A percentile compares a stretch with the other conserved stretches of the same genome.
These are phyloP conservation scores for Plectosphaerella sp. DNA, from an alignment of 2,329 filamentous ascomycete genomes.

Conservation along the genomic window DNA sequence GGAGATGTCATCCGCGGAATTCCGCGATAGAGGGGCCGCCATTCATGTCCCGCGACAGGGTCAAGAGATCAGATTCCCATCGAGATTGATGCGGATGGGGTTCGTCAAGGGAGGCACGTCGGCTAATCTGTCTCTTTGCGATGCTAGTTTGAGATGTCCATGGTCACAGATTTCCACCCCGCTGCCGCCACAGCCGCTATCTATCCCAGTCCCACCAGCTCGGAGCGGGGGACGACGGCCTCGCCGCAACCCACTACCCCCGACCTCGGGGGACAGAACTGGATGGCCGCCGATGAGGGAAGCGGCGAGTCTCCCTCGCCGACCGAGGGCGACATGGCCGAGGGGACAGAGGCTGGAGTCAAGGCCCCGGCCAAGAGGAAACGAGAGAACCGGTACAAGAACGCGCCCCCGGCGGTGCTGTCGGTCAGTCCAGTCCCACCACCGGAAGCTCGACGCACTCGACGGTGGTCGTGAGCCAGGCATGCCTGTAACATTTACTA, in stretches of 20 bases:
- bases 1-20: too few relatives aligned
- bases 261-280: conserved; percentile 1
- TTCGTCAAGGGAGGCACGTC: background rate
- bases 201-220: conserved; percentile 27
- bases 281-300: background rate
- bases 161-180: conserved; percentile 18
- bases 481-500: background rate
- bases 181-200: conserved; percentile 12
- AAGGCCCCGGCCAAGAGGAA: conserved; percentile 41
- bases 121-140: background rate
- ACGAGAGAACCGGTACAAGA: conserved; percentile 48
- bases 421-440: conserved; percentile 34
- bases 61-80: too few relatives aligned
- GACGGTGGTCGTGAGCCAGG: background rate
- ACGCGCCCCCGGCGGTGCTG: conserved; percentile 44
- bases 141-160: conserved; percentile 13
- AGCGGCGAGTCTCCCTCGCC: conserved; percentile 1
- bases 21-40: too few relatives aligned
- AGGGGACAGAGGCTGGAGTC: conserved; percentile 2
- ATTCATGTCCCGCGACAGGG: too few relatives aligned
- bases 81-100: too few relatives aligned
- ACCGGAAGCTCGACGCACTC: background rate
- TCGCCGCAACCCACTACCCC: conserved; percentile 10
- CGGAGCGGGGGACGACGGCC: conserved; percentile 10
- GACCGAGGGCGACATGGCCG: background rate